Conservation (phyloP, 1,284 basidiomycete species). For the Takashimella koratensis region DNA sequence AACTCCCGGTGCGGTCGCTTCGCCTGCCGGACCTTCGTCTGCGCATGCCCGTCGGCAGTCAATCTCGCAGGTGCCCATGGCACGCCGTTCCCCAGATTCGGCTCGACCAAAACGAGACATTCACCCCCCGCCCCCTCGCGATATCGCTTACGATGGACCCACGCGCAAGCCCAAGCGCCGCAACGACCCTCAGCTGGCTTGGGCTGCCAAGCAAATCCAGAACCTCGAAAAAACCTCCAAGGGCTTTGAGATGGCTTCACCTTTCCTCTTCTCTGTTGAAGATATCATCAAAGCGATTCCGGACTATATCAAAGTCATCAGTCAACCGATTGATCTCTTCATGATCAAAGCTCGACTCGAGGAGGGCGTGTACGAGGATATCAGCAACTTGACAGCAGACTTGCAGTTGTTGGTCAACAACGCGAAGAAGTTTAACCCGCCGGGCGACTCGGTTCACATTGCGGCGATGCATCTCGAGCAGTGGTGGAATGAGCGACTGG, state of each 20-base stretch:
- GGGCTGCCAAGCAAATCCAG: slow-evolving; percentile 63
- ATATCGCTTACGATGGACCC: slow-evolving; percentile 74
- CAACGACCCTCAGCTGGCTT: slow-evolving; percentile 81
- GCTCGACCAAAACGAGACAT: slow-evolving; percentile 95
- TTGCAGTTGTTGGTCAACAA: slow-evolving; percentile 93
- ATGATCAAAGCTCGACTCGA: slow-evolving; percentile 83
- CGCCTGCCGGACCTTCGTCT: slow-evolving; percentile 19
- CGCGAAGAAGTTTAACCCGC: slow-evolving; percentile 88
- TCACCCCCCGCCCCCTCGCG: slow-evolving; percentile 89
- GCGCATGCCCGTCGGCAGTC: slow-evolving; percentile 30
- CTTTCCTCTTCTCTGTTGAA: slow-evolving; percentile 93
- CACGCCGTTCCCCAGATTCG: slow-evolving; percentile 52
- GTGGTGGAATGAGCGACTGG: slow-evolving; percentile 90
- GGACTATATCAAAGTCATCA: slow-evolving; percentile 79
- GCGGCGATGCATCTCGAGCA: slow-evolving; percentile 76
- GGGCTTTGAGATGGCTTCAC: slow-evolving; percentile 67
- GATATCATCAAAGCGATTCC: slow-evolving; percentile 64
- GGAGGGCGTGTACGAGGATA: slow-evolving; percentile 66
- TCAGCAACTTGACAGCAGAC: slow-evolving; percentile 79
- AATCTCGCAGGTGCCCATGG: slow-evolving; percentile 42
- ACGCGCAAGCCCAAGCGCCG: slow-evolving; percentile 55
- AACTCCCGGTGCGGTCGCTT: slow-evolving; percentile 20
- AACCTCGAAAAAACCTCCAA: slow-evolving; percentile 74
- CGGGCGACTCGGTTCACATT: slow-evolving; percentile 77
- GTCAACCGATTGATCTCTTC: slow-evolving; percentile 91